Evolutionary conservation across 345 rosid species (phyloP).

Genomic region (Eucalyptus pauciflora): DNA sequence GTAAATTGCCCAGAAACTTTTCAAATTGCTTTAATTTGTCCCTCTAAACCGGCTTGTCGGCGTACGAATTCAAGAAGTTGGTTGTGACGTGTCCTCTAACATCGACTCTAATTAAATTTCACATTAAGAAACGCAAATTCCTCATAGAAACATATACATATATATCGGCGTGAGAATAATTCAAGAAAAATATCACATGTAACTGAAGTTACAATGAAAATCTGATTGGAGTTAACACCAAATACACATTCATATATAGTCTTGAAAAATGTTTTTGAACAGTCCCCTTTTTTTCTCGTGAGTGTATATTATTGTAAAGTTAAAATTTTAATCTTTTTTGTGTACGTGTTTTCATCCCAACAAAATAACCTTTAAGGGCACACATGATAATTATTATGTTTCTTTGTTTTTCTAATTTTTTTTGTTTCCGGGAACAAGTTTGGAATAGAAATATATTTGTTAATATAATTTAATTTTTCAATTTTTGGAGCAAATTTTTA

Average conservation of each 20-base stretch:
- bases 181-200: not conserved
- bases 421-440: no score
- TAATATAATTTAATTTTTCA: rapidly evolving
- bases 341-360: not conserved
- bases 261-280: not conserved
- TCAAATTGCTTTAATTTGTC: not conserved
- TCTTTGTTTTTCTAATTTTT: no score
- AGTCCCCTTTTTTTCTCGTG: rapidly evolving
- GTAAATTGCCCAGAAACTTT: not conserved
- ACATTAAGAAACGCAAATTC: not conserved
- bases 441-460: no score
- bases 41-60: not conserved
- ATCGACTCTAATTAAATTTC: not conserved
- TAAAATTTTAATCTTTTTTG: not conserved
- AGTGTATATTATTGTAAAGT: not conserved
- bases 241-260: not conserved
- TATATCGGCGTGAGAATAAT: not conserved
- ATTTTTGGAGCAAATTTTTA: no score
- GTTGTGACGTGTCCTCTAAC: not conserved
- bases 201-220: not conserved
- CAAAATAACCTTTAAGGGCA: not conserved
- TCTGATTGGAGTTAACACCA: not conserved
- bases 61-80: not conserved
- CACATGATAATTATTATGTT: no score
- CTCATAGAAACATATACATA: not conserved